A percentile compares a stretch with the other conserved stretches of the same genome.
phyloP scores from a whole-genome alignment of 805 yeast species.

The Grigorovia humatica region DNA sequence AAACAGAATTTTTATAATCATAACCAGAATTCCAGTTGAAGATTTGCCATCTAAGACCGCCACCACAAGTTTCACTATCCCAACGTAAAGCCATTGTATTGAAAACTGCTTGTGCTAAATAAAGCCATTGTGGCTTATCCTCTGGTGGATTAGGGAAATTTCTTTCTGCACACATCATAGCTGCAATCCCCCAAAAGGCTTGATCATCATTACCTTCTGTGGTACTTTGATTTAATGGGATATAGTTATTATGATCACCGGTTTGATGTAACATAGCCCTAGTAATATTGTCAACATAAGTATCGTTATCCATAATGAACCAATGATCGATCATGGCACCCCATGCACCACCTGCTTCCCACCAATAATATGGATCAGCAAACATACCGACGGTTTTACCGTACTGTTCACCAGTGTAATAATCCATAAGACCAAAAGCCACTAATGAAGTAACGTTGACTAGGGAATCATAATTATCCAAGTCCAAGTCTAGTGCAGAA shows the following conservation, averaged over 20 bases:
- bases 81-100: conserved; percentile 86
- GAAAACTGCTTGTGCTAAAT: conserved; percentile 78
- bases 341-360: conserved; percentile 98
- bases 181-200: conserved; percentile 93
- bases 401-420: conserved; percentile 54
- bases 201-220: conserved; percentile 98
- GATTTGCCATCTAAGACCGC: conserved; percentile 96
- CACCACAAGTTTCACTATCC: conserved; percentile 65
- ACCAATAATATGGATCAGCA: conserved; percentile 89
- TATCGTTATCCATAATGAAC: conserved; percentile 56
- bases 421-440: conserved; percentile 68
- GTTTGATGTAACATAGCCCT: conserved; percentile 63
- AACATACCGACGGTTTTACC: conserved; percentile 88
- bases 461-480: conserved; percentile 24
- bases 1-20: conserved; percentile 81
- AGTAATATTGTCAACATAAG: conserved; percentile 49
- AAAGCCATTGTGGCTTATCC: conserved; percentile 62
- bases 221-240: conserved; percentile 79
- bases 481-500: conserved; percentile 19
- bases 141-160: conserved; percentile 64
- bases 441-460: conserved; percentile 48
- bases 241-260: conserved; percentile 64
- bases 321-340: conserved; percentile 77
- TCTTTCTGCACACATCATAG: conserved; percentile 84
- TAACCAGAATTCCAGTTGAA: conserved; percentile 91